Evolutionary conservation across 495 filamentous ascomycete species (phyloP).

Genomic region (Wilcoxina mikolae): DNA sequence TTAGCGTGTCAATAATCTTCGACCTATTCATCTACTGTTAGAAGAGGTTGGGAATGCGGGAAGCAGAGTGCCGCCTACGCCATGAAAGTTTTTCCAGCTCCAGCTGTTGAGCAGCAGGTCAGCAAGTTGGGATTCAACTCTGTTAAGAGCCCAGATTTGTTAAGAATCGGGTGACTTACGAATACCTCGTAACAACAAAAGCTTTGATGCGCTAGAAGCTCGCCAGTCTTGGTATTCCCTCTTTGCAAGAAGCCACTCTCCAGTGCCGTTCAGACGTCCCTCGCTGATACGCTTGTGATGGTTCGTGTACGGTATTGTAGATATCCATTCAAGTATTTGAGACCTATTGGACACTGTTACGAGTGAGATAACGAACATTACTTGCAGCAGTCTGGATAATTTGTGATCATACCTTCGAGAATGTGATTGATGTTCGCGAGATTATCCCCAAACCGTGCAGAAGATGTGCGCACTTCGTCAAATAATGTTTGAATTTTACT

Average conservation of each 20-base stretch:
- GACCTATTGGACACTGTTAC: background rate
- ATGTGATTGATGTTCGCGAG: background rate
- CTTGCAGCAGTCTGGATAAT: background rate
- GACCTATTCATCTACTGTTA: no score
- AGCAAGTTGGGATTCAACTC: no score
- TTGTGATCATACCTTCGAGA: background rate
- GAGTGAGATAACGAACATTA: background rate
- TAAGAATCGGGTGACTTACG: background rate
- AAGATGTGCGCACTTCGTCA: background rate
- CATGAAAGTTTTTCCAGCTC: no score
- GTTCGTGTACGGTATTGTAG: background rate
- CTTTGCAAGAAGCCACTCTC: conserved; percentile 11
- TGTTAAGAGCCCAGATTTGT: no score
- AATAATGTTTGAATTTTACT: background rate
- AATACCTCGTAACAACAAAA: background rate
- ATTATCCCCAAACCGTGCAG: background rate
- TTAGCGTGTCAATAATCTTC: no score
- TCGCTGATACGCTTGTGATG: background rate
- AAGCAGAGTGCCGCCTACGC: no score
- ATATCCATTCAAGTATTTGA: conserved; percentile 1
- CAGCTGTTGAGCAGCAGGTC: no score
- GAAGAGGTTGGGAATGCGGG: no score
- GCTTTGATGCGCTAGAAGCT: conserved; percentile 6
- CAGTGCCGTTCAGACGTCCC: conserved; percentile 5
- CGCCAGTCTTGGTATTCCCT: conserved; percentile 8